phyloP scores from a whole-genome alignment of 2,329 filamentous ascomycete genomes.

The Thelonectria blattea region DNA sequence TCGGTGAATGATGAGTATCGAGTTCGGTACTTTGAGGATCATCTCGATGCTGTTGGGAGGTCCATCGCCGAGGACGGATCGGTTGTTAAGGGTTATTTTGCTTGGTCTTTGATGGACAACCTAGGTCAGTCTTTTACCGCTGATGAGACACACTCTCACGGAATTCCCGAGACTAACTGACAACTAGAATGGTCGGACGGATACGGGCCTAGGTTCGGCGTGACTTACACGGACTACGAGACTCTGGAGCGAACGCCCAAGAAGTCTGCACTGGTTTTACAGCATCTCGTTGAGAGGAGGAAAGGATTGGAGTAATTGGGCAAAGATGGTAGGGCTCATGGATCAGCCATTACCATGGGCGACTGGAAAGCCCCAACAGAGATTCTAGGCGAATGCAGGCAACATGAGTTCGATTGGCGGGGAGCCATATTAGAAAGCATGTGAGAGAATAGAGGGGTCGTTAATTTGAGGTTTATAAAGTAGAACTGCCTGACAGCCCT shows the following conservation, averaged over 20 bases:
- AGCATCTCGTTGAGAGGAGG: background rate
- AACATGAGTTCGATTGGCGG: constrained; percentile 58
- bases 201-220: constrained; percentile 24
- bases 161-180: background rate
- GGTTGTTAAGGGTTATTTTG: constrained; percentile 22
- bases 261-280: constrained; percentile 18
- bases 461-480: no score
- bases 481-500: no score
- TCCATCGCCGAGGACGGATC: constrained; percentile 22
- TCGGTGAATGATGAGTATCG: constrained; percentile 47
- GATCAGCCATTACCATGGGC: constrained; percentile 55
- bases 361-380: constrained; percentile 47
- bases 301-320: background rate
- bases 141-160: no score
- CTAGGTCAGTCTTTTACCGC: constrained; percentile 16
- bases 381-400: constrained; percentile 57
- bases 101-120: constrained; percentile 30
- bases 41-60: constrained; percentile 45
- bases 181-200: constrained; percentile 25
- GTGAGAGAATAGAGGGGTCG: background rate
- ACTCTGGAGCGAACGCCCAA: constrained; percentile 26
- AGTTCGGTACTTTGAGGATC: constrained; percentile 45
- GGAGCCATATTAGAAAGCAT: constrained; percentile 66
- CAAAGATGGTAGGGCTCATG: constrained; percentile 54
- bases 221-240: constrained; percentile 24